Evolutionary conservation across 176 grass and related monocot genomes (phyloP), one percentile per base, ranked within the genome.

Genomic region (Elymus sibiricus): DNA sequence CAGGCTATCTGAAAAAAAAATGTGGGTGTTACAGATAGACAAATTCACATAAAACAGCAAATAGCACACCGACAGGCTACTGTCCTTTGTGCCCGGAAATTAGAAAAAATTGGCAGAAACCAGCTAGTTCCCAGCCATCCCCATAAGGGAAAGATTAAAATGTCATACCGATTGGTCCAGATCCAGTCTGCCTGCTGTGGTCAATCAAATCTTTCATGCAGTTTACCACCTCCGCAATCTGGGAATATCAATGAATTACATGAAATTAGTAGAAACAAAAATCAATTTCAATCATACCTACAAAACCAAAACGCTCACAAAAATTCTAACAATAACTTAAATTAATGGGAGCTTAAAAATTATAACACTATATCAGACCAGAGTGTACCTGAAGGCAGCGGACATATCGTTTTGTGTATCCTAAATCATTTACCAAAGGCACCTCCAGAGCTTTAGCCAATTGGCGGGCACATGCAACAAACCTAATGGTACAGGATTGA

Each of bases 151-250:
- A 77, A 6, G 21, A 56, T 22, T 42, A 64, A 47, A 55, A 76
- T 75, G 61, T 9, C 81, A 44, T 94, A 98, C 96, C 90, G 55
- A 91, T 98, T 32, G 96, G 96, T 81, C 96, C 96, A 83, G 92
- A 90, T 74, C 86, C 90, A 86, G 90, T 94, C 82, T 98, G 88
- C 64, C 86, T 92, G 86, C 96, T 94, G 70, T 94, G 87, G 90
- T 98, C 93, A 90, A 98, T 98, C 81, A 98, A 88, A 91, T 98
- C 96, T 78, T 98, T 98, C 96, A 98, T 98, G 79, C 96, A 93
- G 59, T 98, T 98, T 22, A 98, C 96, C 75, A 98, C 96, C 82
- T 98, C 96, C 15, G 96, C 94, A 71, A 98, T 98, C 96, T 98
- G 83, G 47, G 85, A 67, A 43, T 82, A 89, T 76, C 46, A 87